Evolutionary conservation across 1,284 basidiomycete species (phyloP), one percentile per base, ranked within the genome.

Genomic region (Moesziomyces globuligerus): DNA sequence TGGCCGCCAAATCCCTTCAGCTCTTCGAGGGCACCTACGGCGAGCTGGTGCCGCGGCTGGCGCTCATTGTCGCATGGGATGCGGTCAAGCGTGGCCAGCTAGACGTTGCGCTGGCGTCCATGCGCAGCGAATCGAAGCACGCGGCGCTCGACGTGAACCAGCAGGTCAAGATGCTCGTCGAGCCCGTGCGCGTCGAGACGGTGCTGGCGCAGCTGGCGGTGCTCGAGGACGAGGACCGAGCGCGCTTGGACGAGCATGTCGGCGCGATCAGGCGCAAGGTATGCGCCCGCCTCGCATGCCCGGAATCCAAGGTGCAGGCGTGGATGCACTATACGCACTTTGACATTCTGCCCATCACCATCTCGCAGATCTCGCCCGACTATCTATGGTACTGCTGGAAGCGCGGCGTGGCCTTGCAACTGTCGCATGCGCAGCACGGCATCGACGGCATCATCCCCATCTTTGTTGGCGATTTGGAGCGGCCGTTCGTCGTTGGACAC

Each of bases 351-450:
- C 41, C 23, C 6, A 41, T 0, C 6, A 7, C 23, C 13, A 17
- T 59, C 17, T 24, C 21, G 17, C 4, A 47, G 42, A 48, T 67
- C 20, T 32, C 64, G 23, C 44, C 52, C 11, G 44, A 48, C 10
- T 67, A 48, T 25, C 44, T 67, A 13, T 67, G 64, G 64, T 32
- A 37, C 20, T 67, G 64, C 38, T 67, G 56, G 56, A 67, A 60
- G 48, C 56, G 52, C 4, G 56, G 64, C 2, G 44, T 67, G 7
- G 64, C 48, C 0, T 18, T 67, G 3, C 56, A 60, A 21, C 39
- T 48, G 28, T 20, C 32, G 3, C 50, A 47, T 17, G 8, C 4
- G 7, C 64, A 67, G 32, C 5, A 20, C 24, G 56, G 64, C 17
- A 49, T 67, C 11, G 64, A 67, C 21, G 56, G 52, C 23, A 59